A percentile compares a stretch with the other conserved stretches of the same genome.
phyloP scores from a whole-genome alignment of 2,329 filamentous ascomycete species.

The Ascochyta lentis region DNA sequence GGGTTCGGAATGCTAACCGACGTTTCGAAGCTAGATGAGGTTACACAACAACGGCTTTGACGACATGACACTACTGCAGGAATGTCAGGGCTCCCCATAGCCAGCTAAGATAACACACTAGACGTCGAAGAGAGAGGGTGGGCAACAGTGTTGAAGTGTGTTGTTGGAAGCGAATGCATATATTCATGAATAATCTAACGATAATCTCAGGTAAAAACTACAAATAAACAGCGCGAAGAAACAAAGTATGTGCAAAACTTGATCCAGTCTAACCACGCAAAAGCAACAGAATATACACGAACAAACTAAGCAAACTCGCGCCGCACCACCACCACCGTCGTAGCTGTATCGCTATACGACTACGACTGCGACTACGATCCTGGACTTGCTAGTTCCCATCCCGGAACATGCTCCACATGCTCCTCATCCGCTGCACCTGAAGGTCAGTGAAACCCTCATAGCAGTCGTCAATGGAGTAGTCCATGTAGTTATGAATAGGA shows the following conservation, averaged over 20 bases:
- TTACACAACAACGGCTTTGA: slow-evolving; percentile 9
- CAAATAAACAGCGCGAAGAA: slow-evolving; percentile 9
- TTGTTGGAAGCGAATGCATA: slow-evolving; percentile 4
- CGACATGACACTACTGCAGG: not conserved
- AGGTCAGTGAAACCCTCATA: slow-evolving; percentile 60
- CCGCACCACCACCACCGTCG: slow-evolving; percentile 7
- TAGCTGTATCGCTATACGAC: not conserved
- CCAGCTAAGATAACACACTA: not conserved
- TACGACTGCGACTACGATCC: not conserved
- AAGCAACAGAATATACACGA: slow-evolving; percentile 14
- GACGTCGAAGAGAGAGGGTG: not conserved
- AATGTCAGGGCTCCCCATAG: not conserved
- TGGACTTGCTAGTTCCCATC: slow-evolving; percentile 35
- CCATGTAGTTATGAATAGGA: slow-evolving; percentile 66
- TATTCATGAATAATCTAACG: not conserved
- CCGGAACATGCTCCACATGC: slow-evolving; percentile 58
- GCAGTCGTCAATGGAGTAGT: slow-evolving; percentile 63
- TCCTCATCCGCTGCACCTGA: slow-evolving; percentile 60
- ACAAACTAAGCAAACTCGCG: slow-evolving; percentile 8
- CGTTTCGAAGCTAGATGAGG: not conserved
- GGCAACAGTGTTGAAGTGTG: not conserved
- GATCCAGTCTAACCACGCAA: slow-evolving; percentile 12
- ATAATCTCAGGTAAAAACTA: not conserved
- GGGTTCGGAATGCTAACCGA: slow-evolving; percentile 11
- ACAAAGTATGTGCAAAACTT: slow-evolving; percentile 2